phyloP scores from a whole-genome alignment of 208 protist genomes.

The Acanthamoeba divionensis region DNA sequence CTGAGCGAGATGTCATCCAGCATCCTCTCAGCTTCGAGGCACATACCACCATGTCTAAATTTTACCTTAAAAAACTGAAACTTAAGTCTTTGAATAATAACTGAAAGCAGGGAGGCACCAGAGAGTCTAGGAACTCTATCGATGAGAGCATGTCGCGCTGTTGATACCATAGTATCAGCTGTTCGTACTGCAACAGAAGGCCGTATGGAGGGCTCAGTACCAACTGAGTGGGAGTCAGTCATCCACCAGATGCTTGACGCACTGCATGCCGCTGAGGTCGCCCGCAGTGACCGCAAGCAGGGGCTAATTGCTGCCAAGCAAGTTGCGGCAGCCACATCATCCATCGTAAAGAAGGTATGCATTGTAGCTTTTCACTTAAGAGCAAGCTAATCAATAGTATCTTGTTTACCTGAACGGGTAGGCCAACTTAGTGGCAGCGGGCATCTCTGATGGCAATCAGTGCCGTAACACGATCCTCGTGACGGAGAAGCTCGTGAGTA shows the following conservation, averaged over 20 bases:
- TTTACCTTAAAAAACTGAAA: too few relatives aligned
- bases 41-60: too few relatives aligned
- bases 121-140: slow-evolving; percentile 30
- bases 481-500: slow-evolving; percentile 38
- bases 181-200: background rate
- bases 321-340: background rate
- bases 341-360: too few relatives aligned
- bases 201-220: background rate
- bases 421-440: background rate
- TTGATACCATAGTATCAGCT: background rate
- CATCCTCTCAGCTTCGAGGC: background rate
- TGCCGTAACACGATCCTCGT: slow-evolving; percentile 23
- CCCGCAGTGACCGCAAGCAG: background rate
- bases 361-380: too few relatives aligned
- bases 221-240: background rate
- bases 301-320: background rate
- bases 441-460: background rate
- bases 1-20: slow-evolving; percentile 9
- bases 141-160: background rate
- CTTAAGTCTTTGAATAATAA: background rate
- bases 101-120: background rate
- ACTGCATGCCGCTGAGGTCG: background rate
- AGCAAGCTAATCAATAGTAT: too few relatives aligned
- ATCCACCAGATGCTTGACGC: background rate
- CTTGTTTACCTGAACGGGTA: background rate